Evolutionary conservation across 176 grass and related monocot genomes (phyloP), one percentile per base, ranked within the genome.

Genomic region (Cenchrus americanus): DNA sequence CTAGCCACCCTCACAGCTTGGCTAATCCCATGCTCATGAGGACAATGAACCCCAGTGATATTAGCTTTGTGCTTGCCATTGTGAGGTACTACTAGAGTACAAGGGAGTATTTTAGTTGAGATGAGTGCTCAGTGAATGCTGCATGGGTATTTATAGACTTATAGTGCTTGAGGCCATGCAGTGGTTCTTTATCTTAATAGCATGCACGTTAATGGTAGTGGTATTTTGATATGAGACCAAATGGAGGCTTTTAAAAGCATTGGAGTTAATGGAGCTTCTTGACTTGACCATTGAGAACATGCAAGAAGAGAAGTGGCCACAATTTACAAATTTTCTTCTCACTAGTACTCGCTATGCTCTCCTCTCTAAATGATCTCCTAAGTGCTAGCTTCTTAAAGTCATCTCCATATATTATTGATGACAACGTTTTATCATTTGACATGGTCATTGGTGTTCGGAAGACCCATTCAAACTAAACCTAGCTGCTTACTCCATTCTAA

Each of bases 31-130:
- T 46, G 77, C 87, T 76, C 9, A 89, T 62, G 18, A 89, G 82
- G 18, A 89, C 77, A 54, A 89, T 42, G 15, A 89, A 80, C 7
- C 62, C 71, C 13, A 85, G 70, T 9, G 82, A 66, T 43, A 44
- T 14, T 24, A 89, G 82, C 46, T 85, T 89, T 47, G 77, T 89
- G 22, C 32, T 23, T 23, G 62, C 62, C 87, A 89, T 89, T 17
- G 32, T 73, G 15, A 75, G 41, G 5, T 57, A 71, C 5, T 19
- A 22, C 6, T 30, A 13, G 10, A 37, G 34, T 37, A 37, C 34
- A 4, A 37, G 34, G 34, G 26, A 26, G n/a, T 41, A 37, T 5
- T 72, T 27, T 11, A 65, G 59, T 42, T 53, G 59, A 43, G 76
- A 53, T 79, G 84, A 62, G 14, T 72, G 69, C 6, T 2, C 2